Evolutionary conservation across 2,329 filamentous ascomycete species (phyloP).

Genomic region (Huntiella decipiens): DNA sequence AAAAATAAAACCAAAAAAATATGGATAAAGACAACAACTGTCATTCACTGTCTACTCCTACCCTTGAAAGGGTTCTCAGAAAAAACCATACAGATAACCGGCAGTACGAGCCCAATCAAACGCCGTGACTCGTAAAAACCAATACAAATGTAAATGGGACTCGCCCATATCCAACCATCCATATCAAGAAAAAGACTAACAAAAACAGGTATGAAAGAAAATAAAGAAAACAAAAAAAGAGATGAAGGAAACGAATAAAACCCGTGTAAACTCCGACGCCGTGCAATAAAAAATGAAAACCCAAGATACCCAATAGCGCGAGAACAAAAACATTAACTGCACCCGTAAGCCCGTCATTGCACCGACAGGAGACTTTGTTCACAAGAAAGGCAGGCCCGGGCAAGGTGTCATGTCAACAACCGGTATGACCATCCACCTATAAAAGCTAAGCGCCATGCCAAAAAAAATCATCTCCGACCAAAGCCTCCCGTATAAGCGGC

Average conservation of each 20-base stretch:
- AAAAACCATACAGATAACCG: constrained; percentile 2
- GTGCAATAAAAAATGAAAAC: constrained; percentile 10
- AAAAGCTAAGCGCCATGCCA: too few species aligned
- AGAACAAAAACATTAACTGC: constrained; percentile 11
- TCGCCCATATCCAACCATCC: constrained; percentile 1
- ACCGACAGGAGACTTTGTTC: too few species aligned
- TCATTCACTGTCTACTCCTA: background rate
- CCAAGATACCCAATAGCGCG: constrained; percentile 7
- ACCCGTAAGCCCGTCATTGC: constrained; percentile 1
- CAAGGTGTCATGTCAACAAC: too few species aligned
- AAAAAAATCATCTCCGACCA: background rate
- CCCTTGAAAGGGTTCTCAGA: background rate
- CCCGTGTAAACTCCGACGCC: constrained; percentile 11
- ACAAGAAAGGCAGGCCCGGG: too few species aligned
- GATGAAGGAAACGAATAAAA: constrained; percentile 7
- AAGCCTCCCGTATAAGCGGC: background rate
- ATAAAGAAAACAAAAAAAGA: constrained; percentile 9
- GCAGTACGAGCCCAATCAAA: background rate
- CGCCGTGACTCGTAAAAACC: background rate
- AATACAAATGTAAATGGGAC: constrained; percentile 1
- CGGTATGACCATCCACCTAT: too few species aligned
- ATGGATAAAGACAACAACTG: background rate
- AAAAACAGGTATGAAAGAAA: constrained; percentile 7
- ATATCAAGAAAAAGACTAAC: constrained; percentile 1
- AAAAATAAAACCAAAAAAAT: too few species aligned